A percentile compares a stretch with the other conserved stretches of the same genome.
These are phyloP conservation scores for Filobasidium uniguttulatum DNA, from an alignment of 1,284 basidiomycete genomes.

Conservation along the genomic window DNA sequence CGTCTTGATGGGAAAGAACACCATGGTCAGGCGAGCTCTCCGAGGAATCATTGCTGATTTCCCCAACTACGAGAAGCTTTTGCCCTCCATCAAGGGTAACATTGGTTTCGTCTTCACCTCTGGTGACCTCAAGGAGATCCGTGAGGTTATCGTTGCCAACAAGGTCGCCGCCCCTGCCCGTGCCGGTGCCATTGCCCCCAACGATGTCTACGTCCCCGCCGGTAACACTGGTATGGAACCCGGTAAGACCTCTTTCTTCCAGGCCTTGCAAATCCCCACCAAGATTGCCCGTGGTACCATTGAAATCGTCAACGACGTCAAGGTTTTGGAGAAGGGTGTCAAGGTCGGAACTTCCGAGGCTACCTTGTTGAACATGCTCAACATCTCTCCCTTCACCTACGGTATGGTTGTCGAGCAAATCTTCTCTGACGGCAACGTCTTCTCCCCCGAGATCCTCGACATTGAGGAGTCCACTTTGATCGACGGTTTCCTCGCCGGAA, in stretches of 20 bases:
- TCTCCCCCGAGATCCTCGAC: constrained; percentile 84
- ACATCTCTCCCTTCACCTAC: constrained; percentile 97
- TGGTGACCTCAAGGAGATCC: constrained; percentile 84
- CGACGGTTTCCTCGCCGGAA: constrained; percentile 76
- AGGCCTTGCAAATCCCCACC: constrained; percentile 97
- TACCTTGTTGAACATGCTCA: constrained; percentile 96
- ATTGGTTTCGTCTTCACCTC: constrained; percentile 98
- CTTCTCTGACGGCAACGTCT: constrained; percentile 80
- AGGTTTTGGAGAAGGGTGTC: constrained; percentile 81
- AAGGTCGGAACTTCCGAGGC: constrained; percentile 97
- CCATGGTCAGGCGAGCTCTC: constrained; percentile 97
- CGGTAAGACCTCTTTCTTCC: constrained; percentile 99
- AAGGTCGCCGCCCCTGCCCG: constrained; percentile 96
- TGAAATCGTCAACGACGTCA: constrained; percentile 95
- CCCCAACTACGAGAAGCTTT: constrained; percentile 90
- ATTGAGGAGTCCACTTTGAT: constrained; percentile 82
- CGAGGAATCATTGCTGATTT: constrained; percentile 76
- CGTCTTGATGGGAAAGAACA: constrained; percentile 99
- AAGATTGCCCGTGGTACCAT: constrained; percentile 99
- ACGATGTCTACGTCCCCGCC: constrained; percentile 80
- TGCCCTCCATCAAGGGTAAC: constrained; percentile 93
- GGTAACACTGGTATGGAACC: constrained; percentile 99
- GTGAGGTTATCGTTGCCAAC: constrained; percentile 84
- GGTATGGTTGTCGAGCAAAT: constrained; percentile 95
- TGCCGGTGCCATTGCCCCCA: constrained; percentile 90